These are phyloP conservation scores for Plasmopara muralis DNA, from an alignment of 352 stramenopile genomes.

Conservation along the genomic window DNA sequence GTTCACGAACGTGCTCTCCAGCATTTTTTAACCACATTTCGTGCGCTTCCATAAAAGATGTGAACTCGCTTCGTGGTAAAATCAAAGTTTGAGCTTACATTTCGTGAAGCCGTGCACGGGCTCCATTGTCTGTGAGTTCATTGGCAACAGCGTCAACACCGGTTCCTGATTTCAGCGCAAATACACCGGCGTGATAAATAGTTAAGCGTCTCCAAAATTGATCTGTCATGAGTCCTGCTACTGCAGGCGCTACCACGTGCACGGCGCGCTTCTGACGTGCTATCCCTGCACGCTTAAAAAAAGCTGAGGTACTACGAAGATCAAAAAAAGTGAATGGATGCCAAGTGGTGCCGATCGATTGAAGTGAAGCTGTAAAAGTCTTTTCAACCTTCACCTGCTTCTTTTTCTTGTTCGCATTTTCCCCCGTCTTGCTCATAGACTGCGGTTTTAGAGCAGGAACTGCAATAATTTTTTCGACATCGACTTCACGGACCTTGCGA, in stretches of 20 bases:
- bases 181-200: conserved; percentile 63
- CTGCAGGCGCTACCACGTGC: conserved; percentile 51
- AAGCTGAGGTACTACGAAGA: conserved; percentile 25
- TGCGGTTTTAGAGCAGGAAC: conserved; percentile 24
- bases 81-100: conserved; percentile 43
- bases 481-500: conserved; percentile 51
- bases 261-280: conserved; percentile 56
- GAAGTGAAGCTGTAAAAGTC: conserved; percentile 45
- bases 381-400: conserved; percentile 56
- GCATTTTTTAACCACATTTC: conserved; percentile 77
- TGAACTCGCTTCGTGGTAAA: conserved; percentile 62
- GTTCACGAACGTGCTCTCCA: conserved; percentile 40
- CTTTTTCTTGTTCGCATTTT: conserved; percentile 33
- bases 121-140: conserved; percentile 62
- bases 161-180: conserved; percentile 29
- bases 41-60: conserved; percentile 47
- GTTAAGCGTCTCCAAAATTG: conserved; percentile 37
- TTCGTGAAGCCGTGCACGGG: conserved; percentile 45
- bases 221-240: conserved; percentile 38
- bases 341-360: conserved; percentile 36
- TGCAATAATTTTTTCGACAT: conserved; percentile 11
- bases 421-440: conserved; percentile 19
- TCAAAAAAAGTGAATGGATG: conserved; percentile 40
- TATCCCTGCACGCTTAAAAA: conserved; percentile 63
- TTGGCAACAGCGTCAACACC: conserved; percentile 24